phyloP scores from a whole-genome alignment of 2,329 filamentous ascomycete genomes.

The Emergomyces africanus region DNA sequence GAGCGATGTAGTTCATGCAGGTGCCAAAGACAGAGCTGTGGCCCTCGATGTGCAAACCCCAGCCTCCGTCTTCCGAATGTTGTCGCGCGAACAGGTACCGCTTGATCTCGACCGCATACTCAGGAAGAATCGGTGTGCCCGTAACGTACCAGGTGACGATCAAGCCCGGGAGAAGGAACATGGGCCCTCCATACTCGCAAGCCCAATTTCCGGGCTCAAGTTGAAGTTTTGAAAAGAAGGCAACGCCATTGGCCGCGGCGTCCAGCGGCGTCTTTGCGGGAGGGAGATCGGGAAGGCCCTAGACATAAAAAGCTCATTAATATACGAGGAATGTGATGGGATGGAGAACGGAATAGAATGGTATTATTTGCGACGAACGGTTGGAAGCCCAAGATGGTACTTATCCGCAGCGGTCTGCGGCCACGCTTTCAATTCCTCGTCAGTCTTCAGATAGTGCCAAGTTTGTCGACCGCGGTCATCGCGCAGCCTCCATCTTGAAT shows the following conservation, averaged over 20 bases:
- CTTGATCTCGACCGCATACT: slow-evolving; percentile 75
- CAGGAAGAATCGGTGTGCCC: slow-evolving; percentile 68
- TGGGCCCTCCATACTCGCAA: slow-evolving; percentile 93
- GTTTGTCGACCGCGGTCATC: slow-evolving; percentile 78
- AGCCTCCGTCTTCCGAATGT: slow-evolving; percentile 80
- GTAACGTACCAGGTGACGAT: slow-evolving; percentile 82
- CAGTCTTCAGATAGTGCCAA: slow-evolving; percentile 76
- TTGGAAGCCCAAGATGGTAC: slow-evolving; percentile 67
- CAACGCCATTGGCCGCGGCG: slow-evolving; percentile 66
- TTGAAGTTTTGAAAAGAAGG: slow-evolving; percentile 83
- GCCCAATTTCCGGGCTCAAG: slow-evolving; percentile 85
- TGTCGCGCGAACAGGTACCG: slow-evolving; percentile 83
- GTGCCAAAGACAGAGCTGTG: slow-evolving; percentile 89
- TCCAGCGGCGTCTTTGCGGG: slow-evolving; percentile 60
- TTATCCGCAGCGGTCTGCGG: slow-evolving; percentile 83
- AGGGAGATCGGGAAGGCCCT: slow-evolving; percentile 65
- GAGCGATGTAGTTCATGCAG: slow-evolving; percentile 67
- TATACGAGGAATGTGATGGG: background rate
- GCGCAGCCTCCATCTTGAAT: slow-evolving; percentile 67
- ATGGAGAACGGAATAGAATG: background rate
- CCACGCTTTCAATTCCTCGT: slow-evolving; percentile 61
- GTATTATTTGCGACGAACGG: slow-evolving; percentile 42
- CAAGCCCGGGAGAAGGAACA: slow-evolving; percentile 83
- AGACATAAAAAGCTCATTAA: background rate
- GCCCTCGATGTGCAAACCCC: slow-evolving; percentile 91